These are phyloP conservation scores for Penicillium psychrosexuale DNA, from an alignment of 2,329 filamentous ascomycete genomes.

Conservation along the genomic window DNA sequence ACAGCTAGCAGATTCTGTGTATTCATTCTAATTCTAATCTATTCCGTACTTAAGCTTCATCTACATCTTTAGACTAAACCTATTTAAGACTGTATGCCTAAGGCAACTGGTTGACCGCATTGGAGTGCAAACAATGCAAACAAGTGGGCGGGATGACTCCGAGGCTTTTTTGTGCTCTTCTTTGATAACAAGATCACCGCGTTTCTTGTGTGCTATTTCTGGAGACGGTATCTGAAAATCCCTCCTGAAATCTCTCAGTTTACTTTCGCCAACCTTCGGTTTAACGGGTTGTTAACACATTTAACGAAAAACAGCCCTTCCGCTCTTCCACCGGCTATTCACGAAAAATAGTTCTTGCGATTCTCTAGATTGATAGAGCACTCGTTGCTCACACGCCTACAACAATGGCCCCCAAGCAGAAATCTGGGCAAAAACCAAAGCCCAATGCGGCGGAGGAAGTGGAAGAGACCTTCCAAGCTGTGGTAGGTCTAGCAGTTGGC, in stretches of 20 bases:
- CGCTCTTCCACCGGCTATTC: background rate
- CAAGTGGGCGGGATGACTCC: constrained; percentile 25
- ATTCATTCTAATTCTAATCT: too few relatives aligned
- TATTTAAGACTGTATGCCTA: background rate
- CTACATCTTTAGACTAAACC: background rate
- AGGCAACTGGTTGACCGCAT: background rate
- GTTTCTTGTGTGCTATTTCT: constrained; percentile 4
- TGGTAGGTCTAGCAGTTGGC: constrained; percentile 45
- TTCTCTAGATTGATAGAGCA: background rate
- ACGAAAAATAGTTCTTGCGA: background rate
- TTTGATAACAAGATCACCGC: constrained; percentile 13
- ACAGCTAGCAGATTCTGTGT: too few relatives aligned
- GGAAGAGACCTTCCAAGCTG: constrained; percentile 62
- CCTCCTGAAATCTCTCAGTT: background rate
- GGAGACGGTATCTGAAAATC: background rate
- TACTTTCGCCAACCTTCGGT: background rate
- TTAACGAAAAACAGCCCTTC: background rate
- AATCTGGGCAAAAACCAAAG: constrained; percentile 35
- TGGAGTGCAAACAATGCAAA: constrained; percentile 20
- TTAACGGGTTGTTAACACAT: background rate
- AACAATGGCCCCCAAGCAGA: constrained; percentile 37
- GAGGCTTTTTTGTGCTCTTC: constrained; percentile 32
- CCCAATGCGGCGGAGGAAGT: constrained; percentile 54
- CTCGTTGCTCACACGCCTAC: background rate
- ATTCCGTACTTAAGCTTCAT: too few relatives aligned